Base-by-base conservation (phyloP, 2,329 filamentous ascomycete species). In the Scytalidium lignicola region DNA sequence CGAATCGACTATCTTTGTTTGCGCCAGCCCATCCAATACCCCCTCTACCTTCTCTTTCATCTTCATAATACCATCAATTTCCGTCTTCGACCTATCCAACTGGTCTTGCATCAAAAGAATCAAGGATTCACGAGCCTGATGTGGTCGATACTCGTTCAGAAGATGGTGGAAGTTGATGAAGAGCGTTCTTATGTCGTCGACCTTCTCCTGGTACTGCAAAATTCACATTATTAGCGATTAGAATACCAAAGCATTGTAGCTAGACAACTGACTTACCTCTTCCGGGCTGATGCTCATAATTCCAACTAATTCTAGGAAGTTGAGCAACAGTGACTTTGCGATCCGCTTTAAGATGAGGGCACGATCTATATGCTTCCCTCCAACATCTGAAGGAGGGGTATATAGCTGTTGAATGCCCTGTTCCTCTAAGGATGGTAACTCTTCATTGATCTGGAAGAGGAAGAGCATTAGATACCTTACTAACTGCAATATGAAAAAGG, bases 161-260 rank as follows among this genome's bases (percentile, higher is more conserved):
- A 96, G 78, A 62, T 95, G 89, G 68, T 96, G 90, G 62, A 95
- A 86, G 66, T 97, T 97, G 66, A 92, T 84, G 55, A 95, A 85
- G 22, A 97, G 72, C 15, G 85, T 90, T 60, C 86, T 79, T 26
- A 99, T 70, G 65, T 97, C 86, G 41, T 82, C 74, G 42, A 92
- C 76, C 65, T 95, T 95, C 40, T 82, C 76, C 21, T 79, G 74
- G 46, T 83, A 86, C 64, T 85, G 58, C 40, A 5, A 26, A 58
- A 42, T 20, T 56, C 58, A 17, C 54, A 52, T 12, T 59, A 58
- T 29, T 67, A 55, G 19, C 54, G 56, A 48, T 50, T 50, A 47
- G 40, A 23, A 29, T 12, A 19, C 4, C 13, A 20, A 29, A 17
- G 41, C 56, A n/a, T n/a, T n/a, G n/a, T n/a, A n/a, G n/a, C n/a